Percentiles rank a stretch among this genome's conserved stretches.
Evolutionary conservation across 2,329 filamentous ascomycete genomes (phyloP).

Genomic region (Pseudocercospora vitis): DNA sequence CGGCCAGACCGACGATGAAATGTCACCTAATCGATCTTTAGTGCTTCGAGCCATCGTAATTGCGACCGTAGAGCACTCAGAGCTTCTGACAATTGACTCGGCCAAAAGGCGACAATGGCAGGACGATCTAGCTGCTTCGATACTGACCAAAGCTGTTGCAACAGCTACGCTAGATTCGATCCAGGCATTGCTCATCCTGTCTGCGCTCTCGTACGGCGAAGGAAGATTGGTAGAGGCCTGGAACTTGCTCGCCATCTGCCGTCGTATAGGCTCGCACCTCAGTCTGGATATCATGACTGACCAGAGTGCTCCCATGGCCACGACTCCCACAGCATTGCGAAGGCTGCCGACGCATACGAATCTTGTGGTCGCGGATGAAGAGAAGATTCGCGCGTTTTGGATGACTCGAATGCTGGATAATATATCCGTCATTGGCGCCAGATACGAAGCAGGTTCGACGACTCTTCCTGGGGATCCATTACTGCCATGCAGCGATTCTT

Average conservation of each 20-base stretch:
- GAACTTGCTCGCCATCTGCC: slow-evolving; percentile 39
- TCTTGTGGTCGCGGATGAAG: slow-evolving; percentile 39
- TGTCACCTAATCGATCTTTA: not conserved
- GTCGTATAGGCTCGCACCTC: slow-evolving; percentile 14
- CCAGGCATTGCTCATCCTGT: slow-evolving; percentile 38
- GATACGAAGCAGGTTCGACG: slow-evolving; percentile 23
- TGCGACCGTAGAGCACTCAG: not conserved
- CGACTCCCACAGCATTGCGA: slow-evolving; percentile 12
- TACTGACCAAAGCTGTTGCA: slow-evolving; percentile 2
- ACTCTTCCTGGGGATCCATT: slow-evolving; percentile 31
- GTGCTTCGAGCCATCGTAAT: slow-evolving; percentile 12
- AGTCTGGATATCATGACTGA: not conserved
- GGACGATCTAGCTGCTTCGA: not conserved
- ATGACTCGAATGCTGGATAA: slow-evolving; percentile 42
- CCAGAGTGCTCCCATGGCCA: slow-evolving; percentile 2
- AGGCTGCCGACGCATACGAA: slow-evolving; percentile 17
- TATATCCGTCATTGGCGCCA: slow-evolving; percentile 38
- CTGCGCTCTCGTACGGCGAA: slow-evolving; percentile 35
- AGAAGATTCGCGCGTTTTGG: slow-evolving; percentile 41
- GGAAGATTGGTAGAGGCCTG: slow-evolving; percentile 38
- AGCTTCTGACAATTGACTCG: not conserved
- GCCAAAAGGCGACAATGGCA: not conserved
- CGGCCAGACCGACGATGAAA: slow-evolving; percentile 14
- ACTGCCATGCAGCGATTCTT: slow-evolving; percentile 33
- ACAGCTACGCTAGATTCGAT: slow-evolving; percentile 34